Evolutionary conservation across 371 early-diverging fungal genomes (phyloP).

Genomic region (Mucor saturninus): DNA sequence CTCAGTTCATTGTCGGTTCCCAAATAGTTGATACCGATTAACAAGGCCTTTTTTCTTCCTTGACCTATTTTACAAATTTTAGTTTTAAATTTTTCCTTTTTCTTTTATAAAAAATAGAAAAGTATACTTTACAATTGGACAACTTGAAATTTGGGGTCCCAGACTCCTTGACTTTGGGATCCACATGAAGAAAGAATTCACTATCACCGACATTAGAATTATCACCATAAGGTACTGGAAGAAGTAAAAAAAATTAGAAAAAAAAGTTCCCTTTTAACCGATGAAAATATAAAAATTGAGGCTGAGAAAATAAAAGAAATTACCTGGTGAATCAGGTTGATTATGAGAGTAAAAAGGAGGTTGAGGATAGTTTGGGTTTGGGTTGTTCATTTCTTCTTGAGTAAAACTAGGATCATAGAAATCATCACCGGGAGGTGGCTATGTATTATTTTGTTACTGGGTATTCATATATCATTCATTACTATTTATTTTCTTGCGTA

Average conservation of each 20-base stretch:
- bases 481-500: background rate
- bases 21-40: slow-evolving; percentile 94
- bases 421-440: slow-evolving; percentile 20
- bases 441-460: too few species aligned
- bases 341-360: slow-evolving; percentile 30
- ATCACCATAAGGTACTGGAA: slow-evolving; percentile 31
- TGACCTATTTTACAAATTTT: slow-evolving; percentile 1
- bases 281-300: background rate
- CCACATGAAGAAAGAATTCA: slow-evolving; percentile 35
- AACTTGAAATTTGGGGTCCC: slow-evolving; percentile 50
- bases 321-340: slow-evolving; percentile 34
- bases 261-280: slow-evolving; percentile 13
- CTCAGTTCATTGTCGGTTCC: slow-evolving; percentile 67
- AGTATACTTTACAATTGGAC: slow-evolving; percentile 61
- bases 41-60: slow-evolving; percentile 80
- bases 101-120: slow-evolving; percentile 38
- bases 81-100: slow-evolving; percentile 48
- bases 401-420: slow-evolving; percentile 22
- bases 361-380: slow-evolving; percentile 33
- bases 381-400: slow-evolving; percentile 13
- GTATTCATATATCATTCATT: too few species aligned
- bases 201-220: slow-evolving; percentile 7
- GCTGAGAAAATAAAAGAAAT: slow-evolving; percentile 3
- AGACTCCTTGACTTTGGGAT: slow-evolving; percentile 27
- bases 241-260: too few species aligned